Evolutionary conservation across 169 alveolate species (phyloP).

Genomic region (Cryptosporidium sp.): DNA sequence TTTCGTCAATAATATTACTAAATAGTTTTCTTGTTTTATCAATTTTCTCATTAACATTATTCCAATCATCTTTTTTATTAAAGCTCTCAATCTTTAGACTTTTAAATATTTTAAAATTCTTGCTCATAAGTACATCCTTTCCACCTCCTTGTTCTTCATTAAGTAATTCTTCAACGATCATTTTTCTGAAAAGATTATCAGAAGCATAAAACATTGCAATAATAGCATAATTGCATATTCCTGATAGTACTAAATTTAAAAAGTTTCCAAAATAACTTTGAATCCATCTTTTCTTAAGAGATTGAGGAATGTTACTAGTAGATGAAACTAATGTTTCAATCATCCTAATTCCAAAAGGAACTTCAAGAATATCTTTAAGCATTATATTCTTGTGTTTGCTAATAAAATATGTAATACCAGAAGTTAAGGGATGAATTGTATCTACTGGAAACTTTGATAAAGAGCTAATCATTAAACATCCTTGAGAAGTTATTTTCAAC

Average conservation of each 20-base stretch:
- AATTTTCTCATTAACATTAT: constrained; percentile 13
- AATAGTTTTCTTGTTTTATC: constrained; percentile 52
- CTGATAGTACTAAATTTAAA: constrained; percentile 13
- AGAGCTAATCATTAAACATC: constrained; percentile 57
- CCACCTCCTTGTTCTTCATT: constrained; percentile 73
- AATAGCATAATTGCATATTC: constrained; percentile 47
- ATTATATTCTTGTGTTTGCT: constrained; percentile 12
- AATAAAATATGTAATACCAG: constrained; percentile 63
- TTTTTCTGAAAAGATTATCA: constrained; percentile 29
- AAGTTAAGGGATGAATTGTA: constrained; percentile 57
- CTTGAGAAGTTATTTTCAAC: constrained; percentile 22
- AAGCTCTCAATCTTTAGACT: constrained; percentile 41
- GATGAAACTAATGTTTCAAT: constrained; percentile 18
- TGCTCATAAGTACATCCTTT: constrained; percentile 19
- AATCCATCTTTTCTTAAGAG: constrained; percentile 59
- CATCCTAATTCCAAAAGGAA: constrained; percentile 46
- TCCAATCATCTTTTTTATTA: constrained; percentile 33
- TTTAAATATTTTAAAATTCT: constrained; percentile 53
- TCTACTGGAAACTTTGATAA: constrained; percentile 59
- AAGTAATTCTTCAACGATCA: constrained; percentile 47
- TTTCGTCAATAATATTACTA: constrained; percentile 30
- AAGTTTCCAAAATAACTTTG: constrained; percentile 48
- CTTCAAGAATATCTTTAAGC: constrained; percentile 20
- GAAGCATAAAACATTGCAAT: constrained; percentile 71
- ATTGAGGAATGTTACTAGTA: constrained; percentile 38